phyloP scores from a whole-genome alignment of 202 grass and related monocot species.

The Musa balbisiana region DNA sequence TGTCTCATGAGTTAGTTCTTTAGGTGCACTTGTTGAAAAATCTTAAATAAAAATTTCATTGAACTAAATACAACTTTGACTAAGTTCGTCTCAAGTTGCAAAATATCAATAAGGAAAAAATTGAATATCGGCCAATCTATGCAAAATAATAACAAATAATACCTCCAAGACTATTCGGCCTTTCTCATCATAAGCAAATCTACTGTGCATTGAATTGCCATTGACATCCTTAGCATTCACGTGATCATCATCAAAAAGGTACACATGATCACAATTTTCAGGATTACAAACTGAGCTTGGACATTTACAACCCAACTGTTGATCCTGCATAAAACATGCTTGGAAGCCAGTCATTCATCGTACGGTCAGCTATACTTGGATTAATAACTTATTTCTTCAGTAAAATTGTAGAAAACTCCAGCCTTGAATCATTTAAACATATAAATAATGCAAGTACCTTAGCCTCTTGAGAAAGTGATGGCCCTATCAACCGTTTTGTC shows the following conservation, averaged over 20 bases:
- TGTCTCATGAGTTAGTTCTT: not conserved
- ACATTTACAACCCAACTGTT: constrained; percentile 52
- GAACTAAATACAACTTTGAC: not conserved
- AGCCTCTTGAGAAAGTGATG: constrained; percentile 42
- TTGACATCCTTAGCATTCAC: constrained; percentile 51
- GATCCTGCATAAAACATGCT: constrained; percentile 46
- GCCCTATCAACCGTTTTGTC: constrained; percentile 55
- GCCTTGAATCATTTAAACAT: not conserved
- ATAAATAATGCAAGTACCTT: constrained; percentile 46
- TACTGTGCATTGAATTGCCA: constrained; percentile 50
- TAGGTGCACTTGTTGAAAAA: not conserved
- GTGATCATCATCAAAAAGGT: constrained; percentile 49
- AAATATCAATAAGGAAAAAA: not conserved
- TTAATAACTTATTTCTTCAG: not conserved
- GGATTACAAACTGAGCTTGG: constrained; percentile 41
- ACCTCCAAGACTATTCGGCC: constrained; percentile 73
- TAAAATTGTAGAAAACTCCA: not conserved
- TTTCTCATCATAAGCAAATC: constrained; percentile 75
- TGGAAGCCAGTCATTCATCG: constrained; percentile 28
- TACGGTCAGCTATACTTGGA: constrained; percentile 27
- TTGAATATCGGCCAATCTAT: not conserved
- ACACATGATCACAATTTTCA: constrained; percentile 64
- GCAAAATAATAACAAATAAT: constrained; percentile 2
- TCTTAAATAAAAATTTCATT: not conserved
- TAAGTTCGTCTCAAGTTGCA: not conserved